These are phyloP conservation scores for Rauvolfia tetraphylla DNA, from an alignment of 257 asterid genomes.

Conservation along the genomic window DNA sequence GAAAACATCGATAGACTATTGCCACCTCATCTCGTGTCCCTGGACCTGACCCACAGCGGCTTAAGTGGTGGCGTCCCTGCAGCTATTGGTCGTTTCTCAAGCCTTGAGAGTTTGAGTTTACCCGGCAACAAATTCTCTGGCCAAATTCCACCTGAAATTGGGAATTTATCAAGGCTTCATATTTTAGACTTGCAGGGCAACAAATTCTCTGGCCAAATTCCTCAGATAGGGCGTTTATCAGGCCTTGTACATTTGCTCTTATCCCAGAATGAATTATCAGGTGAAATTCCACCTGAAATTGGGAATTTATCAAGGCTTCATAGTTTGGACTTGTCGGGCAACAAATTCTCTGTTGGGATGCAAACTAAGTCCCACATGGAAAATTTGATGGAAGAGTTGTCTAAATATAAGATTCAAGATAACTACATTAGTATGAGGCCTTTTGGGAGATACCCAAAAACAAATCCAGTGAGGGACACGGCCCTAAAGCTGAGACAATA, in stretches of 20 bases:
- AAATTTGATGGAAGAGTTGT: no score
- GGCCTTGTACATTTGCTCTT: constrained; percentile 29
- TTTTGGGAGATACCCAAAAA: no score
- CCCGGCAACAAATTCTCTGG: constrained; percentile 49
- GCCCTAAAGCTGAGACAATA: no score
- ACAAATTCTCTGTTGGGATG: no score
- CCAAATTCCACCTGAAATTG: constrained; percentile 19
- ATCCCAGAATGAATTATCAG: constrained; percentile 45
- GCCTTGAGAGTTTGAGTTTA: constrained; percentile 44
- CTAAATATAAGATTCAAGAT: no score
- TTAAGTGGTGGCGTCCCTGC: constrained; percentile 58
- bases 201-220: background rate
- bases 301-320: constrained; percentile 41
- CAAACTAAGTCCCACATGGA: no score
- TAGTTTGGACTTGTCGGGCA: constrained; percentile 34
- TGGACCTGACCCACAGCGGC: constrained; percentile 40
- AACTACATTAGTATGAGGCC: no score
- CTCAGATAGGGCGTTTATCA: constrained; percentile 20
- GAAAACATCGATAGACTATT: constrained; percentile 36
- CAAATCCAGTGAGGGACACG: no score
- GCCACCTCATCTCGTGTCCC: constrained; percentile 27
- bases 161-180: no score
- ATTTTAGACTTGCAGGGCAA: no score
- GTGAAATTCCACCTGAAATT: constrained; percentile 48
- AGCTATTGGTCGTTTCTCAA: constrained; percentile 45